A percentile compares a stretch with the other conserved stretches of the same genome.
Evolutionary conservation across 352 stramenopile genomes (phyloP).

Genomic region (Globisporangium polare): DNA sequence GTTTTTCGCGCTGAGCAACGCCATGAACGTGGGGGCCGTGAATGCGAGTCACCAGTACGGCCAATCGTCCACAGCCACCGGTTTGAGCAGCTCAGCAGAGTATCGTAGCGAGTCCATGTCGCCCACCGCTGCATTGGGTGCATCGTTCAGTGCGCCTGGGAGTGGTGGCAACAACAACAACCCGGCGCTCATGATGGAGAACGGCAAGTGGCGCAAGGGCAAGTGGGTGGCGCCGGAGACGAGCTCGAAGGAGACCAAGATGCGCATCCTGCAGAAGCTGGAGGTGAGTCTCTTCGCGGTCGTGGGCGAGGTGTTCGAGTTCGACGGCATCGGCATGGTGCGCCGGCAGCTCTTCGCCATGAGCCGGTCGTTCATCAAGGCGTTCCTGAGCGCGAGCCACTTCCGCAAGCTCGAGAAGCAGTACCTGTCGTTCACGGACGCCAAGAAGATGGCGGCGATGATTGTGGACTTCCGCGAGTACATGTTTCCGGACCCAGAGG

Average conservation of each 20-base stretch:
- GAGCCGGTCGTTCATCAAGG: conserved; percentile 76
- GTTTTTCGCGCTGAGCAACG: conserved; percentile 53
- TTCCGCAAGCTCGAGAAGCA: conserved; percentile 80
- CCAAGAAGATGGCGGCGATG: conserved; percentile 52
- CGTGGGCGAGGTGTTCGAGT: conserved; percentile 79
- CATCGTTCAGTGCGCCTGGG: background rate
- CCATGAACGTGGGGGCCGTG: background rate
- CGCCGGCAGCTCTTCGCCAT: conserved; percentile 82
- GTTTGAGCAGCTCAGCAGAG: conserved; percentile 12
- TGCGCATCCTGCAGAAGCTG: conserved; percentile 74
- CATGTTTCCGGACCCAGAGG: conserved; percentile 47
- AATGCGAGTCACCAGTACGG: background rate
- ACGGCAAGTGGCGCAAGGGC: conserved; percentile 59
- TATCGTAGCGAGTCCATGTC: conserved; percentile 16
- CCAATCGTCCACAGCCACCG: background rate
- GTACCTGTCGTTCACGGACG: conserved; percentile 77
- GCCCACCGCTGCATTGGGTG: background rate
- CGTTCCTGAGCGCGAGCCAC: conserved; percentile 74
- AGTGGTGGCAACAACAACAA: background rate
- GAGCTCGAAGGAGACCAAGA: conserved; percentile 78
- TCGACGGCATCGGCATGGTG: conserved; percentile 79
- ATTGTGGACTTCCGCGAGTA: conserved; percentile 53
- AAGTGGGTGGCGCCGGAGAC: conserved; percentile 56
- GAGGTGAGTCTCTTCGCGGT: conserved; percentile 77
- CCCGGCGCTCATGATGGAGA: conserved; percentile 47